Base-by-base conservation (phyloP, 169 alveolate genomes). In the Amoebophrya sp. region DNA sequence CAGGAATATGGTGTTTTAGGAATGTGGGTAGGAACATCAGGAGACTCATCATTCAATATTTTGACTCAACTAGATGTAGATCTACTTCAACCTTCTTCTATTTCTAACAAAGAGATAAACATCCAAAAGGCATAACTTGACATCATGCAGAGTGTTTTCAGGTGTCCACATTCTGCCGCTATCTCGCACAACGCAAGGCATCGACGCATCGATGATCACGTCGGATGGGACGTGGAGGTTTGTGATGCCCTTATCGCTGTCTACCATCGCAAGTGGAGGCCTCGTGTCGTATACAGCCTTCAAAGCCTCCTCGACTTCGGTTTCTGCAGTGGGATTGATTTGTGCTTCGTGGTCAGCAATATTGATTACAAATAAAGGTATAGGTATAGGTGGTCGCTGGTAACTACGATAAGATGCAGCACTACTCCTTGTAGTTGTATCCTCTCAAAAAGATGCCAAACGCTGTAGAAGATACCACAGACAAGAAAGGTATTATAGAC, bases 191-290 rank as follows among this genome's bases (percentile, higher is more conserved):
- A 90, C 92, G 0, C 91, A 41, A 26, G 94, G 94, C 94, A 92
- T 92, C 38, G 93, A 90, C 33, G 76, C 78, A 91, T 92, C 94
- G 91, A 92, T 92, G 54, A 92, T 92, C 53, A 92, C 53, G 90
- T 92, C 94, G 76, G 92, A 89, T 24, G 94, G 94, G 55, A 92
- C 94, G 2, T 92, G 94, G 41, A 92, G 91, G 89, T 92, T 92
- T 2, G 94, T 92, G 91, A 92, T 92, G 40, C 91, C 91, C 33
- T 39, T 41, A 26, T 91, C 89, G 33, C 90, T 65, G 41, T 91
- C 93, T 33, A 91, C 93, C 93, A 91, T 91, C 38, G 93, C 93
- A 77, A 91, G 26, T 23, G 38, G 29, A 33, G 90, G 90, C 2
- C 93, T 40, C 41, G 93, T 55, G 41, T 89, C 92, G 34, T 92